Base-by-base conservation (phyloP, 371 early-diverging fungal genomes). In the Encephalitozoon romaleae region DNA sequence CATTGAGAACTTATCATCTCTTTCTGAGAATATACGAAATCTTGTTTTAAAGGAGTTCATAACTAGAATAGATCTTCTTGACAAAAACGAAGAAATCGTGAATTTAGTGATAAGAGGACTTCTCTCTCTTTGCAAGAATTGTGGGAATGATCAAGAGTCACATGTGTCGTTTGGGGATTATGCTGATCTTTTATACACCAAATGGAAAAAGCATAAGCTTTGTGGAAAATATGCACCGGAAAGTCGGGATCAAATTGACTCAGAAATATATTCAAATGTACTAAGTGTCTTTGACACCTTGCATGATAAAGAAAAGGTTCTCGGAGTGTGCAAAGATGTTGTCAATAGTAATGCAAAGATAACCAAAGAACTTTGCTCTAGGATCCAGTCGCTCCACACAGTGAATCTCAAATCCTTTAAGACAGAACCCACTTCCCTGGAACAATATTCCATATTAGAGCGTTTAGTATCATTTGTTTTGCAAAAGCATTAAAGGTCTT, bases 201-300 rank as follows among this genome's bases (percentile, higher is more conserved):
- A 64, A 15, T 78, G 78, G 78, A 72, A 72, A 45, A 71, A 51
- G 25, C 65, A 68, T 25, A 78, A 67, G 21, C 45, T 52, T 4
- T 49, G 72, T 18, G 66, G 49, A 6, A 32, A 28, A 45, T 67
- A 28, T 64, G 4, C 38, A 4, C 25, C 21, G 3, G 59, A 38
- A 12, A 38, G 18, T 12, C 30, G n/a, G 0, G 32, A 34, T 12
- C 15, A 59, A 5, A 28, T 59, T 18, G 65, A 78, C 4, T 23
- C 39, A 1, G 52, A 65, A 30, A 78, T 78, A 30, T 78, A 72
- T 34, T 55, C 38, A 15, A 41, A 47, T 54, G 67, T 78, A 72
- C 32, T 78, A 12, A 59, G 72, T 32, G 64, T 78, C 32, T 78
- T 72, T 43, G 69, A 68, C 25, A 42, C 34, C 9, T 23, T 59